Percentiles rank a stretch among this genome's conserved stretches.
Conservation (phyloP, 768 basidiomycete genomes). For the Arthromyces matolae region DNA sequence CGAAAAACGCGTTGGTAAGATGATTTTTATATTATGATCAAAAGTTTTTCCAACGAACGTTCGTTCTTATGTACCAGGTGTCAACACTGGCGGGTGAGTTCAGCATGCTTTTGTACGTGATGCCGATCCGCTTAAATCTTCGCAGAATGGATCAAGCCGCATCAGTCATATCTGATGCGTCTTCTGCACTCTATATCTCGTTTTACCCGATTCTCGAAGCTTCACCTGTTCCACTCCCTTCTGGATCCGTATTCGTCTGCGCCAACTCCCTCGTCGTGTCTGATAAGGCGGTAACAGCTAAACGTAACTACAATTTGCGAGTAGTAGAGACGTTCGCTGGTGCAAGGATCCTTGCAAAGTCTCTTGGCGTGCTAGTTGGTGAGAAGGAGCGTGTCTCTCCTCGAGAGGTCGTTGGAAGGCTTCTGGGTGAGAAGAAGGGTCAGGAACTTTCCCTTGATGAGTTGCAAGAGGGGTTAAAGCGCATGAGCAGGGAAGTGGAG, state of each 20-base stretch:
- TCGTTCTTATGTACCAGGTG: slow-evolving; percentile 41
- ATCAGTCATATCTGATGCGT: slow-evolving; percentile 70
- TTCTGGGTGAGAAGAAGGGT: slow-evolving; percentile 43
- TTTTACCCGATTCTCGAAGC: slow-evolving; percentile 77
- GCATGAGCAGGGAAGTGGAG: slow-evolving; percentile 45
- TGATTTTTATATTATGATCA: neutral
- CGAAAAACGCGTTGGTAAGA: slow-evolving; percentile 73
- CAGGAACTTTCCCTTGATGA: slow-evolving; percentile 42
- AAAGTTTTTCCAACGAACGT: neutral
- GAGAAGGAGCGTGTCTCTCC: slow-evolving; percentile 56
- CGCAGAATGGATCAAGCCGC: slow-evolving; percentile 88
- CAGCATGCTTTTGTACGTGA: no score
- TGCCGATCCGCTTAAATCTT: neutral
- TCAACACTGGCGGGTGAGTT: slow-evolving; percentile 74
- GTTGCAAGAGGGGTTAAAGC: slow-evolving; percentile 46
- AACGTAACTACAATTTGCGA: slow-evolving; percentile 80
- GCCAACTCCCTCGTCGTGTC: slow-evolving; percentile 83
- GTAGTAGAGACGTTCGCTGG: slow-evolving; percentile 88
- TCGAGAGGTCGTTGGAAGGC: slow-evolving; percentile 61
- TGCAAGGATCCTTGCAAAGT: slow-evolving; percentile 66
- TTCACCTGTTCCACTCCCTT: slow-evolving; percentile 58
- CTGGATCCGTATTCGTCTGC: slow-evolving; percentile 61
- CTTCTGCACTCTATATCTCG: slow-evolving; percentile 72
- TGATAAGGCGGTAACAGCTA: slow-evolving; percentile 75
- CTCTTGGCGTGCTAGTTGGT: slow-evolving; percentile 43